These are phyloP conservation scores for Cyclocybe aegerita DNA, from an alignment of 768 basidiomycete species.

Conservation along the genomic window DNA sequence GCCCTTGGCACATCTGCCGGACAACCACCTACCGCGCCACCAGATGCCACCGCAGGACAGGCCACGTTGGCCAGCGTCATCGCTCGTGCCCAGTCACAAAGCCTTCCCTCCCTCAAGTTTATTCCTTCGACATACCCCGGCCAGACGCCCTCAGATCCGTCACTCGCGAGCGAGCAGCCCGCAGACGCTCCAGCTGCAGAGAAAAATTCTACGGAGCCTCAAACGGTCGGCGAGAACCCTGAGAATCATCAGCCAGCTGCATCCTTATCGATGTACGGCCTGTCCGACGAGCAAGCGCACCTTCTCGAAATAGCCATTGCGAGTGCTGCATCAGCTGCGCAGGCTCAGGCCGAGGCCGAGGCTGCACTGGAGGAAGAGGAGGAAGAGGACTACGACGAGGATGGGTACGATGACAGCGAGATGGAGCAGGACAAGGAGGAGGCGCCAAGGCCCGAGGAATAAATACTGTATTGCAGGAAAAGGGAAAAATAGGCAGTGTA, in stretches of 20 bases:
- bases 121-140: constrained; percentile 13
- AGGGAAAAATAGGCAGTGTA: constrained; percentile 5
- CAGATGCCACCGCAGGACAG: constrained; percentile 54
- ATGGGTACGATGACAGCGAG: constrained; percentile 39
- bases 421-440: constrained; percentile 24
- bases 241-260: constrained; percentile 24
- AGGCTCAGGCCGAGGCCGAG: constrained; percentile 78
- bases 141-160: constrained; percentile 9
- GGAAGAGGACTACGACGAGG: constrained; percentile 46
- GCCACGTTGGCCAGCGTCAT: constrained; percentile 73
- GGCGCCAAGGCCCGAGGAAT: constrained; percentile 11
- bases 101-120: constrained; percentile 23
- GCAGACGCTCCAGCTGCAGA: constrained; percentile 10
- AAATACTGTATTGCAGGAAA: constrained; percentile 12
- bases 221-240: constrained; percentile 14
- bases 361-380: constrained; percentile 74
- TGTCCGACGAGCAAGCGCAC: constrained; percentile 72
- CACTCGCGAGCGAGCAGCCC: constrained; percentile 11
- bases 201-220: constrained; percentile 12
- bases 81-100: constrained; percentile 65
- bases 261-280: constrained; percentile 63
- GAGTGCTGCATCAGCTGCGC: constrained; percentile 71
- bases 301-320: constrained; percentile 73
- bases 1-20: constrained; percentile 45
- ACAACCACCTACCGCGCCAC: constrained; percentile 25